A percentile compares a stretch with the other conserved stretches of the same genome.
phyloP scores from a whole-genome alignment of 2,329 filamentous ascomycete genomes.

The Botrytis byssoidea region DNA sequence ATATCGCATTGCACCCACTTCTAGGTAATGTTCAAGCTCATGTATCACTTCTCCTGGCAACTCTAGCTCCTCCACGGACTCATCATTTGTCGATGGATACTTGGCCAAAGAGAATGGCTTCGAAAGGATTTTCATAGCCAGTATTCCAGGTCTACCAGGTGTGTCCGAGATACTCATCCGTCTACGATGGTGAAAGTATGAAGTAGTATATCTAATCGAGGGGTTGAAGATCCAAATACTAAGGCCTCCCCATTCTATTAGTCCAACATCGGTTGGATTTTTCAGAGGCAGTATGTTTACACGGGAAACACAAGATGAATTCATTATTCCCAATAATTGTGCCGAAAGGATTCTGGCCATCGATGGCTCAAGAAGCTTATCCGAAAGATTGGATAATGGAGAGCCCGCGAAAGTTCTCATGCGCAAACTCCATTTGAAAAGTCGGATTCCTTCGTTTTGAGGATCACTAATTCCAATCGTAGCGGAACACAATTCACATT shows the following conservation, averaged over 20 bases:
- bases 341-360: constrained; percentile 27
- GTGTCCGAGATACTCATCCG: neutral
- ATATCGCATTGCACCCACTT: constrained; percentile 46
- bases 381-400: neutral
- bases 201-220: constrained; percentile 3
- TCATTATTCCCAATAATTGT: constrained; percentile 25
- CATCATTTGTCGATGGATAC: constrained; percentile 26
- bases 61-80: constrained; percentile 53
- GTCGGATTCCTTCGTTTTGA: constrained; percentile 29
- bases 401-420: neutral
- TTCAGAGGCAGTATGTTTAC: constrained; percentile 11
- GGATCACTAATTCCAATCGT: constrained; percentile 34
- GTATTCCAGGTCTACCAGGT: constrained; percentile 6
- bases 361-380: constrained; percentile 18
- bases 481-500: neutral
- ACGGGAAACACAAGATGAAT: constrained; percentile 19
- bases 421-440: constrained; percentile 36
- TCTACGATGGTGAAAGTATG: neutral
- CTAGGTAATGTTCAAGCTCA: constrained; percentile 42
- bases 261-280: neutral
- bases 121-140: constrained; percentile 37
- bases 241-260: neutral
- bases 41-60: constrained; percentile 53
- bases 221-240: constrained; percentile 15
- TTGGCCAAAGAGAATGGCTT: constrained; percentile 23